Conservation (phyloP, 2,329 filamentous ascomycete species). For the Fusarium buharicum region DNA sequence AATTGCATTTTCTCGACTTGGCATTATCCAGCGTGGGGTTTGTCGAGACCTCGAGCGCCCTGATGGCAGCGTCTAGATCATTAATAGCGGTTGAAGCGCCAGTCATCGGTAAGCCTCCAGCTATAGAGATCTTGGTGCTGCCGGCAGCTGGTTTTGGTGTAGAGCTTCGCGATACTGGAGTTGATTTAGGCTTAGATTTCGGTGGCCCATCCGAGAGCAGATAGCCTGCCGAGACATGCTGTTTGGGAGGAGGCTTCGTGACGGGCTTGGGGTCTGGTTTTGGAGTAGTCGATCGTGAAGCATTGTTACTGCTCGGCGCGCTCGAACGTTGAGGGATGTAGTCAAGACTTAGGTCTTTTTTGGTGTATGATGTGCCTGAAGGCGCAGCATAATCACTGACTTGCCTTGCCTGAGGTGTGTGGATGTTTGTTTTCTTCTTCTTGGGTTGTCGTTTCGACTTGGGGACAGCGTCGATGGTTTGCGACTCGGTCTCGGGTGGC, state of each 20-base stretch:
- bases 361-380: constrained; percentile 76
- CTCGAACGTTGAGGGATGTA: constrained; percentile 71
- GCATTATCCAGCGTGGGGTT: constrained; percentile 74
- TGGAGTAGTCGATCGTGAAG: constrained; percentile 52
- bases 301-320: constrained; percentile 52
- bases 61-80: constrained; percentile 82
- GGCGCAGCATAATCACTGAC: constrained; percentile 71
- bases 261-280: constrained; percentile 42
- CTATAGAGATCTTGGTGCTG: constrained; percentile 75
- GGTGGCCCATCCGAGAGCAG: constrained; percentile 80
- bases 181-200: constrained; percentile 67
- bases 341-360: constrained; percentile 75
- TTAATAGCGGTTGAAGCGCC: constrained; percentile 79
- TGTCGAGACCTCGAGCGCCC: constrained; percentile 88
- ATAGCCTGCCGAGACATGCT: constrained; percentile 74
- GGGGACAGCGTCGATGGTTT: constrained; percentile 57
- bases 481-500: constrained; percentile 27
- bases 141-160: constrained; percentile 64
- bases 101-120: constrained; percentile 84
- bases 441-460: constrained; percentile 59
- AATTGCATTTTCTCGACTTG: constrained; percentile 79
- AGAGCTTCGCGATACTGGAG: constrained; percentile 61
- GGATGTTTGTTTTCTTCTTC: constrained; percentile 70
- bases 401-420: constrained; percentile 71
- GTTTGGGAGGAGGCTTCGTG: constrained; percentile 61